Evolutionary conservation across 2,329 filamentous ascomycete genomes (phyloP), one percentile per base, ranked within the genome.

Genomic region (Penicillium italicum): DNA sequence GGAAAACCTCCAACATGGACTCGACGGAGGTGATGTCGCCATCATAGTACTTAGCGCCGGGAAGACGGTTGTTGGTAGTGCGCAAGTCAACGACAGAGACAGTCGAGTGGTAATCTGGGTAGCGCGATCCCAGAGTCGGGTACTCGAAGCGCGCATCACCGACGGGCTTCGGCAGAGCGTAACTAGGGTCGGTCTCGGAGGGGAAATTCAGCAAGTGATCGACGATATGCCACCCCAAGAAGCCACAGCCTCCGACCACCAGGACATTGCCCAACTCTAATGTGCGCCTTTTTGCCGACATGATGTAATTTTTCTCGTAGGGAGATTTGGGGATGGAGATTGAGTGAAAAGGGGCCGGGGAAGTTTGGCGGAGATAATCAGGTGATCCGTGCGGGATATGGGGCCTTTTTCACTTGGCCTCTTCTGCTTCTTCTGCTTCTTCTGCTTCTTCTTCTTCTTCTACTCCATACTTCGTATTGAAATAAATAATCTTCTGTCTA

Each of bases 201-300:
- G 77, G 84, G 72, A 84, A 81, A 67, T 83, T 81, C 66, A 89
- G 79, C 55, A 90, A 81, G 68, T 89, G 82, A 73, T 86, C 83
- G 69, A 93, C 87, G 64, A 93, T 87, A 76, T 93, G 88, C 76
- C 89, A 87, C 71, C 90, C 90, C 16, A 94, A 82, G 76, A 94
- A 93, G 62, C 90, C 90, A 71, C 90, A 92, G 70, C 90, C 90
- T 67, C 90, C 90, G 64, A 93, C 85, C 63, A 94, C 86, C 64
- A 92, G 80, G 67, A 91, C 87, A 62, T 82, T 84, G 69, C 88
- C 88, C 49, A 91, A 79, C 56, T 75, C 69, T 47, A 77, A 66
- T 14, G 69, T 68, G 55, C 71, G 64, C 41, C 57, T 56, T 52
- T 70, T 66, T 41, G 55, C 57, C 50, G 71, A 62, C 71, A 73